Conservation (phyloP, 306 rosid genomes). For the Medicago lupulina region DNA sequence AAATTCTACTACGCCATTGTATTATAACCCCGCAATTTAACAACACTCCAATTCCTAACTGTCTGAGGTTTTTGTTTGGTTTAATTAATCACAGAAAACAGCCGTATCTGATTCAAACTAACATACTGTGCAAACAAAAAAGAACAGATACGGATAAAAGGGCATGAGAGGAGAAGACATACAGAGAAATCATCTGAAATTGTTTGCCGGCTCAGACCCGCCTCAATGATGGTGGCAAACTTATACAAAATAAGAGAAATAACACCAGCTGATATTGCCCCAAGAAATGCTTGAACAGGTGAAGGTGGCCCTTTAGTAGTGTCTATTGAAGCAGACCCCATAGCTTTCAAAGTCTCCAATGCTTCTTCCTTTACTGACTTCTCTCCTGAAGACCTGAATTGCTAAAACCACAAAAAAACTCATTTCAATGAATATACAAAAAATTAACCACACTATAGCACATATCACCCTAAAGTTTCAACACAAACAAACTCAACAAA, state of each 20-base stretch:
- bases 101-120: conserved; percentile 9
- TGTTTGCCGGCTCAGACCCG: conserved; percentile 76
- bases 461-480: no score
- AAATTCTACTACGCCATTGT: background rate
- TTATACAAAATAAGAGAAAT: conserved; percentile 82
- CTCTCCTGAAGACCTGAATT: conserved; percentile 87
- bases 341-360: conserved; percentile 71
- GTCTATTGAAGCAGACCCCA: conserved; percentile 62
- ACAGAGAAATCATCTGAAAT: conserved; percentile 86
- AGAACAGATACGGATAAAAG: conserved; percentile 24
- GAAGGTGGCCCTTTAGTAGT: conserved; percentile 68
- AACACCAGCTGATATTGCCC: conserved; percentile 83
- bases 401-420: conserved; percentile 54
- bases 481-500: no score
- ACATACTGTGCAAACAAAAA: conserved; percentile 27
- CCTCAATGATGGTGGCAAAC: conserved; percentile 86
- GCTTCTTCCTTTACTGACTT: conserved; percentile 84
- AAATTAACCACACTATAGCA: background rate
- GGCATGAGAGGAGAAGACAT: conserved; percentile 42
- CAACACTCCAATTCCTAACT: conserved; percentile 25
- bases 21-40: no score
- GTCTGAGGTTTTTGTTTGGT: background rate
- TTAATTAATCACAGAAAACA: conserved; percentile 15
- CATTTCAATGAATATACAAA: conserved; percentile 40
- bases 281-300: conserved; percentile 77